Evolutionary conservation across 768 basidiomycete species (phyloP).

Genomic region (Suillus decipiens): DNA sequence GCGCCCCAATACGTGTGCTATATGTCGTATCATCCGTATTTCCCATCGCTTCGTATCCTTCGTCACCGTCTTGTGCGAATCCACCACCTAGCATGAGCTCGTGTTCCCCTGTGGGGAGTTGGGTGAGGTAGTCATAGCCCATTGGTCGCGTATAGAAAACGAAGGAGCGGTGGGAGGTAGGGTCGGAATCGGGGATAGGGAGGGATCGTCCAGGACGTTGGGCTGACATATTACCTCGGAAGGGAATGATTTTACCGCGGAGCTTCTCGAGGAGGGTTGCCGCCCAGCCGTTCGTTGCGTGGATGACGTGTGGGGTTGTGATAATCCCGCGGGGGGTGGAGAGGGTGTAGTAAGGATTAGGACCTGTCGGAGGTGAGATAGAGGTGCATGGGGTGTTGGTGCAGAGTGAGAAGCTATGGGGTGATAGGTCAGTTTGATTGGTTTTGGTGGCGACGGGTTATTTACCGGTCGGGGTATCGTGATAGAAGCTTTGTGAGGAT

Average conservation of each 20-base stretch:
- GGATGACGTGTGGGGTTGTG: slow-evolving; percentile 63
- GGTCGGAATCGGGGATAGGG: slow-evolving; percentile 17
- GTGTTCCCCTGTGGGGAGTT: slow-evolving; percentile 44
- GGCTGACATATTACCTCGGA: slow-evolving; percentile 62
- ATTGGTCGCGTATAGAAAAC: slow-evolving; percentile 50
- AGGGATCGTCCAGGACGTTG: slow-evolving; percentile 51
- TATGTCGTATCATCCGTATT: slow-evolving; percentile 39
- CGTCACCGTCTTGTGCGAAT: slow-evolving; percentile 36
- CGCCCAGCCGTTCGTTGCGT: slow-evolving; percentile 84
- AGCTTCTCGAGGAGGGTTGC: slow-evolving; percentile 68
- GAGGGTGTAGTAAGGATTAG: slow-evolving; percentile 48
- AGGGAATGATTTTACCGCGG: slow-evolving; percentile 62
- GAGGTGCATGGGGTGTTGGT: slow-evolving; percentile 63
- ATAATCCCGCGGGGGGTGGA: slow-evolving; percentile 62
- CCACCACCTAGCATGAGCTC: slow-evolving; percentile 71
- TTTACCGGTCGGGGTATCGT: slow-evolving; percentile 48
- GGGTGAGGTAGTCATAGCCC: slow-evolving; percentile 70
- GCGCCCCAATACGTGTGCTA: slow-evolving; percentile 31
- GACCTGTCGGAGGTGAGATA: slow-evolving; percentile 38
- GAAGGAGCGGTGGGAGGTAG: slow-evolving; percentile 51
- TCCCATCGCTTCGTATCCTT: slow-evolving; percentile 38
- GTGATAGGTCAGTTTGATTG: not conserved
- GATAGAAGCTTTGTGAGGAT: slow-evolving; percentile 54
- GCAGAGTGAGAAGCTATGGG: slow-evolving; percentile 54
- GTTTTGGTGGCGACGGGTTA: slow-evolving; percentile 3